Evolutionary conservation across 1,139 yeast genomes (phyloP).

Genomic region (Pichia inconspicua): DNA sequence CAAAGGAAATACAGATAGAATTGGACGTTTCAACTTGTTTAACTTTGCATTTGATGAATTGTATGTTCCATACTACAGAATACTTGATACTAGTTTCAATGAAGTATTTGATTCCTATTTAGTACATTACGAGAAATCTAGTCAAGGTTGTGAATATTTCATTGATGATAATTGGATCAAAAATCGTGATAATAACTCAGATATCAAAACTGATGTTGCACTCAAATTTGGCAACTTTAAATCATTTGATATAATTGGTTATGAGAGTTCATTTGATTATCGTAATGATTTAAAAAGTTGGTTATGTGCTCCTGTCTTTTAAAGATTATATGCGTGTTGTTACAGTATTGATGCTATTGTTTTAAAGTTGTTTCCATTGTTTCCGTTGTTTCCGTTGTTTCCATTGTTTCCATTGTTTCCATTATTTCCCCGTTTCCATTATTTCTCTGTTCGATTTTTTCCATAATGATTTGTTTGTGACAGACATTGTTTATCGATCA

Average conservation of each 20-base stretch:
- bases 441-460: too few species aligned
- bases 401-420: not conserved
- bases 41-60: not conserved
- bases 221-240: not conserved
- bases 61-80: not conserved
- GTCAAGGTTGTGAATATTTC: too few species aligned
- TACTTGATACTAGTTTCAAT: not conserved
- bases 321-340: constrained; percentile 2
- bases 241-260: not conserved
- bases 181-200: not conserved
- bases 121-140: not conserved
- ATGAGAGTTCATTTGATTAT: not conserved
- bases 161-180: not conserved
- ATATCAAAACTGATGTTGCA: not conserved
- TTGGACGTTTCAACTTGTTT: not conserved
- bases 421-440: too few species aligned
- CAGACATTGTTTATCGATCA: too few species aligned
- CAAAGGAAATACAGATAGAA: not conserved
- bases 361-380: not conserved
- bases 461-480: too few species aligned
- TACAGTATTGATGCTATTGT: constrained; percentile 1
- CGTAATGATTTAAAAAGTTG: not conserved
- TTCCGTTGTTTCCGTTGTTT: not conserved
- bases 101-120: not conserved
- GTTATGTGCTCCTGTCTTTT: not conserved